Base-by-base conservation (phyloP, 139 green algal genomes). In the Chlamydomonas eustigma region DNA sequence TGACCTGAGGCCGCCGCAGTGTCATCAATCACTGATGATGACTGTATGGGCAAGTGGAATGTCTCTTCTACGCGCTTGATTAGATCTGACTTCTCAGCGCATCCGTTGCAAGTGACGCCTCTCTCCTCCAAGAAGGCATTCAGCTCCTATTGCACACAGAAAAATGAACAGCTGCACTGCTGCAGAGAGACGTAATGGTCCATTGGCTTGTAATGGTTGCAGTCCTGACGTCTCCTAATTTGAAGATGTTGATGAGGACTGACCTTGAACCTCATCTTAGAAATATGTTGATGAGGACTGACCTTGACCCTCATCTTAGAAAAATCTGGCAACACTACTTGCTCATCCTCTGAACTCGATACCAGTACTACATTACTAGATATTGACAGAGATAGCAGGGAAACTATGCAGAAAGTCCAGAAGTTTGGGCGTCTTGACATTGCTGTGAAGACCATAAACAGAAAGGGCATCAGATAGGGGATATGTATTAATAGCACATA, bases 11-110 rank as follows among this genome's bases (percentile, higher is more conserved):
- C n/a, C n/a, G n/a, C n/a, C n/a, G n/a, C n/a, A n/a, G n/a, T n/a
- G n/a, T n/a, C n/a, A n/a, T n/a, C n/a, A 28, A 18, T 58, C 44
- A 18, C 44, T 18, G 12, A 12, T 58, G 44, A 12, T 58, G 44
- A 58, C 44, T 58, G 12, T 12, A 58, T 12, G 12, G 44, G 44
- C 18, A 58, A 18, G 44, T 58, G 44, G 44, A 58, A 58, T 12
- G 44, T 58, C 44, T 58, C 44, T 18, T 18, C 12, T 12, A 58
- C 44, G 44, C 44, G 44, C 18, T 58, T 58, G 12, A 58, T 18
- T 58, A 58, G 44, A 18, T 58, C 44, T 58, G 44, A 58, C 44
- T 58, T 58, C 44, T 58, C 44, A 58, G 44, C 44, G 44, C 44
- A 58, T 12, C 44, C 44, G 44, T 58, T 58, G 44, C 44, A 58